A percentile compares a stretch with the other conserved stretches of the same genome.
These are phyloP conservation scores for Pleurotus citrinopileatus DNA, from an alignment of 768 basidiomycete genomes.

Conservation along the genomic window DNA sequence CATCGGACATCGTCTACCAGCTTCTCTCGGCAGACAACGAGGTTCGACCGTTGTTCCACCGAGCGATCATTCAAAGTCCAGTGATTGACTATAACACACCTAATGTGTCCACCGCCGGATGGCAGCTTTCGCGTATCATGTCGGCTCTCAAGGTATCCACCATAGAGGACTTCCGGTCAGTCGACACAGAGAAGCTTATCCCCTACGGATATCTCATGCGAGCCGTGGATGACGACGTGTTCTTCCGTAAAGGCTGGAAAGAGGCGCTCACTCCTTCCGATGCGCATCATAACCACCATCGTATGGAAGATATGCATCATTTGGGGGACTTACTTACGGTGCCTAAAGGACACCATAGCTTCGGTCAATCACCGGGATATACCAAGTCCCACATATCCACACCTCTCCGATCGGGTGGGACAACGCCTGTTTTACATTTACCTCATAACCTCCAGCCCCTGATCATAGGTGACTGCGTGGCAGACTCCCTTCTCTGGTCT, in stretches of 20 bases:
- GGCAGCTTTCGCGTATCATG: conserved; percentile 65
- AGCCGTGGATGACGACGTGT: conserved; percentile 66
- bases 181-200: conserved; percentile 56
- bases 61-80: conserved; percentile 74
- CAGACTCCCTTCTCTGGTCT: conserved; percentile 65
- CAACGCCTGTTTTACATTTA: conserved; percentile 19
- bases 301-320: conserved; percentile 2
- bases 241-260: conserved; percentile 63
- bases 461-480: conserved; percentile 71
- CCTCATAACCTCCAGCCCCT: conserved; percentile 55
- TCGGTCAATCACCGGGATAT: not conserved
- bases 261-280: conserved; percentile 39
- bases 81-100: conserved; percentile 62
- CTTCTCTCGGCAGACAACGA: conserved; percentile 65
- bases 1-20: conserved; percentile 58
- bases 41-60: conserved; percentile 58
- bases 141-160: conserved; percentile 49
- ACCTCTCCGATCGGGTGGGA: not conserved
- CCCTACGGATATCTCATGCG: conserved; percentile 48
- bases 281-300: conserved; percentile 18
- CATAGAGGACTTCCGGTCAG: conserved; percentile 60
- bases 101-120: conserved; percentile 56
- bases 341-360: not conserved
- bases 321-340: conserved; percentile 4
- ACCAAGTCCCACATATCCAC: not conserved